A percentile compares a stretch with the other conserved stretches of the same genome.
Conservation (phyloP, 176 grass and related monocot species). For the Hsuehochloa calcarea region DNA sequence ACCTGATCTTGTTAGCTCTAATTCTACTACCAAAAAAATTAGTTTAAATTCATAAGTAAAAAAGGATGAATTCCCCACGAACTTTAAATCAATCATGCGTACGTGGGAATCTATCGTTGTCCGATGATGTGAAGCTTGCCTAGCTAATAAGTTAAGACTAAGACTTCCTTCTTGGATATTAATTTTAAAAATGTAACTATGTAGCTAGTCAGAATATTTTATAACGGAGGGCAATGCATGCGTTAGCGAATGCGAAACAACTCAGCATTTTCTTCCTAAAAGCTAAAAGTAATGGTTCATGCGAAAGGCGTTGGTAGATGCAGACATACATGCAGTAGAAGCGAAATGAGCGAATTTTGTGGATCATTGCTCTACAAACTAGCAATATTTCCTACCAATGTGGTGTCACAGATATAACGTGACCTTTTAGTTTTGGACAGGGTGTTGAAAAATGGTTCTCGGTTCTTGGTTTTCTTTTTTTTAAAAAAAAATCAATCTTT, state of each 20-base stretch:
- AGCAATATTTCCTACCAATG: neutral
- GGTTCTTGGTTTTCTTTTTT: neutral
- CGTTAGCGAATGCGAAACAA: neutral
- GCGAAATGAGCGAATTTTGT: neutral
- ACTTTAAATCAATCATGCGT: neutral
- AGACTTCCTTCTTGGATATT: neutral
- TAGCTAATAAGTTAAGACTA: neutral
- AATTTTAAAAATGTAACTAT: too few species aligned
- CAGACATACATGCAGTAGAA: neutral
- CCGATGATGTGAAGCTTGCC: neutral
- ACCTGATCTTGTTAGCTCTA: neutral
- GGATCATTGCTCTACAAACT: neutral
- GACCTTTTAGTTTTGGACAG: neutral
- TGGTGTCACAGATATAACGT: neutral
- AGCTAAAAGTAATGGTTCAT: neutral
- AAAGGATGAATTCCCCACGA: neutral
- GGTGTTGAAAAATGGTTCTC: neutral
- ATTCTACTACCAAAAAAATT: neutral
- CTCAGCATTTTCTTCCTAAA: neutral
- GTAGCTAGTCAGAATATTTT: too few species aligned
- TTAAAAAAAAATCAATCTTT: too few species aligned
- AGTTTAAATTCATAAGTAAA: too few species aligned
- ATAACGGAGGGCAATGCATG: too few species aligned
- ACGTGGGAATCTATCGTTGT: neutral
- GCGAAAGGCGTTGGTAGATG: neutral